Conservation (phyloP, 345 rosid species). For the Salix arbutifolia region DNA sequence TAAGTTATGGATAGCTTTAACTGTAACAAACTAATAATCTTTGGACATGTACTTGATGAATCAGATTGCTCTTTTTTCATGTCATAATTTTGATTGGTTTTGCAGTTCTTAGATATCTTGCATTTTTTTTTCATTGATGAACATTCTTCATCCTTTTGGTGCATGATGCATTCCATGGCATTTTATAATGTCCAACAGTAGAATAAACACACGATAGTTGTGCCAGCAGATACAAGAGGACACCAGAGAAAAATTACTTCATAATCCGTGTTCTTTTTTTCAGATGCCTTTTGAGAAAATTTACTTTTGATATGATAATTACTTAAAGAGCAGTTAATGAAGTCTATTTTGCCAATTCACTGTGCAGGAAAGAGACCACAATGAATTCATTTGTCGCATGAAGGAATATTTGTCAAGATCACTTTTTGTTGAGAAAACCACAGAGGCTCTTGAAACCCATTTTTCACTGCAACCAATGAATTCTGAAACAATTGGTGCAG, state of each 20-base stretch:
- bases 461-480: conserved; percentile 32
- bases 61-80: neutral
- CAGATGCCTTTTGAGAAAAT: too few species aligned
- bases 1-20: neutral
- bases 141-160: too few species aligned
- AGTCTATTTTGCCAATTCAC: neutral
- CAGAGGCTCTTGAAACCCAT: conserved; percentile 44
- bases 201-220: too few species aligned
- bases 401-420: conserved; percentile 61
- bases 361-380: conserved; percentile 61
- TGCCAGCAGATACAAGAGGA: too few species aligned
- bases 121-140: neutral
- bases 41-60: neutral
- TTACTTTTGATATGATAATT: too few species aligned
- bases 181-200: too few species aligned
- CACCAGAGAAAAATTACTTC: too few species aligned
- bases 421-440: conserved; percentile 51
- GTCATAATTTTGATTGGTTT: too few species aligned
- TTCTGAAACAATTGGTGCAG: conserved; percentile 20
- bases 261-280: too few species aligned
- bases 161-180: too few species aligned
- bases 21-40: neutral
- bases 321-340: neutral
- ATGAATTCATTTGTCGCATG: conserved; percentile 60
- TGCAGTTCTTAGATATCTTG: neutral